Conservation (phyloP, 192 early-diverging fungal genomes). For the Umbelopsis sp. region DNA sequence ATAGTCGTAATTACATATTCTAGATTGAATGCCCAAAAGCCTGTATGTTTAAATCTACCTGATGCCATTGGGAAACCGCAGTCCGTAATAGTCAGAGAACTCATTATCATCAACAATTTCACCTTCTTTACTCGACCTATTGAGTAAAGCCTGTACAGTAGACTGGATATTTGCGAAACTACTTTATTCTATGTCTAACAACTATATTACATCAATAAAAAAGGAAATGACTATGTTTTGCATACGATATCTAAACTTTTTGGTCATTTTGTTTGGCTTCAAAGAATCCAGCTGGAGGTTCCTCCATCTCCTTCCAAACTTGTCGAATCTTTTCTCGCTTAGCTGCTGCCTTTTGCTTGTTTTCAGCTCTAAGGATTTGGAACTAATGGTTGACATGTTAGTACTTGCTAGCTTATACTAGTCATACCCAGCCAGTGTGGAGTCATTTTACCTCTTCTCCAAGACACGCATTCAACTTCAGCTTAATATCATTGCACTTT, state of each 20-base stretch:
- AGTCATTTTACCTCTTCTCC: constrained; percentile 46
- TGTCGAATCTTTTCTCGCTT: constrained; percentile 48
- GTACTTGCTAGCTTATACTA: no score
- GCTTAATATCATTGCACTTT: constrained; percentile 51
- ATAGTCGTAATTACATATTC: constrained; percentile 14
- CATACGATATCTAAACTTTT: background rate
- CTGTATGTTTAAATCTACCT: background rate
- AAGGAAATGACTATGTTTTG: no score
- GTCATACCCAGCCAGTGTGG: no score
- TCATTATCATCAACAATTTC: background rate
- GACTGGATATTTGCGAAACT: background rate
- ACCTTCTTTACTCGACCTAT: background rate
- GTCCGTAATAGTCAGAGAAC: no score
- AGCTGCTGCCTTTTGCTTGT: constrained; percentile 44
- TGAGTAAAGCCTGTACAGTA: background rate
- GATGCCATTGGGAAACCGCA: no score
- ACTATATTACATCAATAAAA: constrained; percentile 1
- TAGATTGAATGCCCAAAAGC: background rate
- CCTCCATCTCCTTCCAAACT: constrained; percentile 58
- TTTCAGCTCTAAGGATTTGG: constrained; percentile 44
- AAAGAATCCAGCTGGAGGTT: constrained; percentile 34
- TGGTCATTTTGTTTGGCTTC: background rate
- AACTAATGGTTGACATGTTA: constrained; percentile 33
- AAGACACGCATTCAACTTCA: constrained; percentile 52
- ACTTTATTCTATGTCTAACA: constrained; percentile 5